Evolutionary conservation across 768 basidiomycete species (phyloP).

Genomic region (Panus rudis): DNA sequence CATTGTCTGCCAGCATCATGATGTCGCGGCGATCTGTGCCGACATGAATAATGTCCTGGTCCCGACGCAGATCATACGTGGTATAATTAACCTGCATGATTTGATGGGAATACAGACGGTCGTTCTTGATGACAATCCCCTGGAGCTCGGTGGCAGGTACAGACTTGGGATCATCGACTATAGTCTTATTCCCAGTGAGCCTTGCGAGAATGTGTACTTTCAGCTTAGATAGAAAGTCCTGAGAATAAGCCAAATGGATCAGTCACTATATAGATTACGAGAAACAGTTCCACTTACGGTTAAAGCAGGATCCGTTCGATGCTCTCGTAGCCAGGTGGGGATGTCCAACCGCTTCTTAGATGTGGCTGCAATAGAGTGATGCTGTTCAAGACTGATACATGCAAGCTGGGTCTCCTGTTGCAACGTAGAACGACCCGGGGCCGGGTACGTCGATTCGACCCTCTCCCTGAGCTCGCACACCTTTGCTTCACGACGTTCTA

Average conservation of each 20-base stretch:
- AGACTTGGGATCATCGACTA: conserved; percentile 24
- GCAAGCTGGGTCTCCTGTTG: conserved; percentile 5
- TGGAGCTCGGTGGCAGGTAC: conserved; percentile 13
- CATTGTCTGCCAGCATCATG: conserved; percentile 15
- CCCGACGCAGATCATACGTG: conserved; percentile 34
- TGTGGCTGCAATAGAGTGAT: neutral
- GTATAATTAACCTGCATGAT: conserved; percentile 32
- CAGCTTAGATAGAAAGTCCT: conserved; percentile 26
- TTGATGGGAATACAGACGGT: conserved; percentile 26
- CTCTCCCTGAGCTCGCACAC: neutral
- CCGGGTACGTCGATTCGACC: neutral
- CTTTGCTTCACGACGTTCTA: conserved; percentile 13
- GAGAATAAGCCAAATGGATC: neutral
- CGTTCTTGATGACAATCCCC: conserved; percentile 10
- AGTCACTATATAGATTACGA: neutral
- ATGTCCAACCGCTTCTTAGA: conserved; percentile 1
- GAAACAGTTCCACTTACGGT: conserved; percentile 14
- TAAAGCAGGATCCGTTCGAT: conserved; percentile 21
- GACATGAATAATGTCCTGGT: conserved; percentile 36
- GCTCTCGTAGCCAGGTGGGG: neutral
- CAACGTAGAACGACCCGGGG: conserved; percentile 3
- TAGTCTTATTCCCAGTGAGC: conserved; percentile 12
- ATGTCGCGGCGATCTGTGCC: conserved; percentile 26
- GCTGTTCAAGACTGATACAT: neutral
- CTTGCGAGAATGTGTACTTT: conserved; percentile 23